Base-by-base conservation (phyloP, 2,329 filamentous ascomycete species). In the Trichoderma endophyticum region DNA sequence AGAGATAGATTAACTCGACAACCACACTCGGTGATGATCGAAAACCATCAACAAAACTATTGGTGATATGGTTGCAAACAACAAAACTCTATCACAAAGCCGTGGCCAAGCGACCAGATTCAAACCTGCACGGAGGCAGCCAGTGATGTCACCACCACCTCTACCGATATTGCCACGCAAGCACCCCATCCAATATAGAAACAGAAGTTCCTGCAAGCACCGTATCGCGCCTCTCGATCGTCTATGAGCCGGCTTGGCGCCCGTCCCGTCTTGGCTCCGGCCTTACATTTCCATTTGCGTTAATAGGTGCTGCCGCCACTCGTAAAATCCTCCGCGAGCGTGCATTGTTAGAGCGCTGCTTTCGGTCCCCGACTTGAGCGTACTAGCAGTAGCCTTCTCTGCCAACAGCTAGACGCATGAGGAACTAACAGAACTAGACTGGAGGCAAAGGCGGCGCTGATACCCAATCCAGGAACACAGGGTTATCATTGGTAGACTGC, bases 141-240 rank as follows among this genome's bases (percentile, higher is more conserved):
- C 66, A 51, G 66, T 60, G 66, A 69, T 69, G 66, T 69, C 66
- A 61, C 56, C 43, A 65, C 6, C 14, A n/a, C 24, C 51, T 8
- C 32, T 12, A 39, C 48, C 32, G n/a, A 63, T 48, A 43, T 59
- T 59, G 32, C 24, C 26, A 32, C 54, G 32, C 32, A 18, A 59
- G 24, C 51, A 43, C 32, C 51, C 64, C 64, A n/a, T 67, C 34
- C 64, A 59, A 60, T 32, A 32, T 59, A 32, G 51, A 67, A 60
- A 61, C 66, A 69, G 66, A 69, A 69, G 66, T 69, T 69, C 66
- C 66, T 61, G 56, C 66, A 69, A 48, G 66, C 39, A 43, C 56
- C 36, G 56, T 61, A 62, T 26, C 57, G n/a, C n/a, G 28, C 24
- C 57, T 62, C 51, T 30, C 56, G 56, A 60, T 68, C 65, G 8